These are phyloP conservation scores for Diplodia scrobiculata DNA, from an alignment of 2,329 filamentous ascomycete species.

Conservation along the genomic window DNA sequence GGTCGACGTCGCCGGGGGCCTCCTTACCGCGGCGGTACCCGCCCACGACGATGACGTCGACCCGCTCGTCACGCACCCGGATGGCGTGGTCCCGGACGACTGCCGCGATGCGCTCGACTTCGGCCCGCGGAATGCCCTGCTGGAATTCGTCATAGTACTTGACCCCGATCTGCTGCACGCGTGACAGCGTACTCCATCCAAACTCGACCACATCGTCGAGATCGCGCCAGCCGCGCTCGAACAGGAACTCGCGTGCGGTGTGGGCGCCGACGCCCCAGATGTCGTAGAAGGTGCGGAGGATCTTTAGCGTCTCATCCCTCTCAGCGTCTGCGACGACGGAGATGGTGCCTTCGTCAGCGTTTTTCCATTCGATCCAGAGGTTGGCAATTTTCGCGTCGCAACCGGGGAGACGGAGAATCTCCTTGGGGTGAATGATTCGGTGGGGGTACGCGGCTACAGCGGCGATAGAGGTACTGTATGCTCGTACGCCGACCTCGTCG, in stretches of 20 bases:
- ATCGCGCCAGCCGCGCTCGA: slow-evolving; percentile 73
- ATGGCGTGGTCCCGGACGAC: slow-evolving; percentile 69
- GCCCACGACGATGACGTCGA: slow-evolving; percentile 70
- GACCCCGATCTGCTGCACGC: slow-evolving; percentile 88
- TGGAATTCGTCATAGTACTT: slow-evolving; percentile 91
- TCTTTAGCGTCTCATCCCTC: slow-evolving; percentile 63
- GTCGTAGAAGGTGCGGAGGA: slow-evolving; percentile 71
- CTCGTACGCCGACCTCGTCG: slow-evolving; percentile 77
- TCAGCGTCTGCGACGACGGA: slow-evolving; percentile 66
- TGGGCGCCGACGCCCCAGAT: slow-evolving; percentile 91
- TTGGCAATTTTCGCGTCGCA: slow-evolving; percentile 78
- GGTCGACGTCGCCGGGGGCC: slow-evolving; percentile 77
- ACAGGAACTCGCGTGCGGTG: slow-evolving; percentile 80
- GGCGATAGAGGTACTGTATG: slow-evolving; percentile 86
- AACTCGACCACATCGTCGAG: slow-evolving; percentile 83
- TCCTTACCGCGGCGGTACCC: slow-evolving; percentile 79
- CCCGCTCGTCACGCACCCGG: slow-evolving; percentile 55
- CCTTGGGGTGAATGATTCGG: slow-evolving; percentile 50
- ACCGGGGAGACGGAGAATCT: slow-evolving; percentile 65
- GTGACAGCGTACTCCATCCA: slow-evolving; percentile 72
- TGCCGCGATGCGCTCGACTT: slow-evolving; percentile 70
- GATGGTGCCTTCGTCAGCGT: slow-evolving; percentile 57
- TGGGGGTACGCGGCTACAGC: slow-evolving; percentile 78
- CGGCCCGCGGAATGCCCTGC: slow-evolving; percentile 67
- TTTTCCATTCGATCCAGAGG: slow-evolving; percentile 75